A percentile compares a stretch with the other conserved stretches of the same genome.
These are phyloP conservation scores for Betula pendula DNA, from an alignment of 306 rosid genomes.

Conservation along the genomic window DNA sequence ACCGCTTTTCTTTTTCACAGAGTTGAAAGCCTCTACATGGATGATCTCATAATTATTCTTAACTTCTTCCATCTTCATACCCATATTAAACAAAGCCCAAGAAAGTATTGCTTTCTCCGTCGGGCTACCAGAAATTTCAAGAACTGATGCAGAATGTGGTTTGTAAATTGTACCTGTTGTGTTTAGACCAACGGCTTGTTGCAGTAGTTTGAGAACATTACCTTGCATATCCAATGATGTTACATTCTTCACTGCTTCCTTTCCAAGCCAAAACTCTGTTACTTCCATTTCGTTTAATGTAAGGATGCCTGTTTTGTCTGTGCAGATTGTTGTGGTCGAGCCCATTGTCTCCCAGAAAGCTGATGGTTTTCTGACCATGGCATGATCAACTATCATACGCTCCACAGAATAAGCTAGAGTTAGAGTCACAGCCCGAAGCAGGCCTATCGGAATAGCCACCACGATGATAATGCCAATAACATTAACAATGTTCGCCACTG, in stretches of 20 bases:
- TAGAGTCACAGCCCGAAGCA: slow-evolving; percentile 25
- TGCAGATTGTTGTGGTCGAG: slow-evolving; percentile 26
- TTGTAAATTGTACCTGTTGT: slow-evolving; percentile 23
- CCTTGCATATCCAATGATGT: neutral
- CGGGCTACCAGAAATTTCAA: slow-evolving; percentile 28
- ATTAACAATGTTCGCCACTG: slow-evolving; percentile 6
- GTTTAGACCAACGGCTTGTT: slow-evolving; percentile 27
- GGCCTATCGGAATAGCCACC: slow-evolving; percentile 29
- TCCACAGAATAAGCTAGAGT: slow-evolving; percentile 33
- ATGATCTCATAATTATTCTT: slow-evolving; percentile 18
- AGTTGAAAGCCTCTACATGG: slow-evolving; percentile 27
- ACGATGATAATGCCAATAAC: slow-evolving; percentile 15
- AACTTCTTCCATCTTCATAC: slow-evolving; percentile 24
- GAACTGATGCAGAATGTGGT: slow-evolving; percentile 3
- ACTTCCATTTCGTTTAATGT: slow-evolving; percentile 32
- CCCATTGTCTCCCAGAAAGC: slow-evolving; percentile 31
- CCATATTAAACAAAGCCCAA: slow-evolving; percentile 20
- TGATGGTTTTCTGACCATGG: slow-evolving; percentile 29
- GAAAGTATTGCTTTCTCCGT: slow-evolving; percentile 29
- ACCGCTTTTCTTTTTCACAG: slow-evolving; percentile 30
- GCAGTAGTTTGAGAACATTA: slow-evolving; percentile 7
- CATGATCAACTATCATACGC: slow-evolving; percentile 31
- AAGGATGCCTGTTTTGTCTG: slow-evolving; percentile 32
- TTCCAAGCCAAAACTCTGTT: slow-evolving; percentile 29
- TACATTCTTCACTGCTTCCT: neutral